Conservation (phyloP, 257 asterid genomes). For the Lycium barbarum region DNA sequence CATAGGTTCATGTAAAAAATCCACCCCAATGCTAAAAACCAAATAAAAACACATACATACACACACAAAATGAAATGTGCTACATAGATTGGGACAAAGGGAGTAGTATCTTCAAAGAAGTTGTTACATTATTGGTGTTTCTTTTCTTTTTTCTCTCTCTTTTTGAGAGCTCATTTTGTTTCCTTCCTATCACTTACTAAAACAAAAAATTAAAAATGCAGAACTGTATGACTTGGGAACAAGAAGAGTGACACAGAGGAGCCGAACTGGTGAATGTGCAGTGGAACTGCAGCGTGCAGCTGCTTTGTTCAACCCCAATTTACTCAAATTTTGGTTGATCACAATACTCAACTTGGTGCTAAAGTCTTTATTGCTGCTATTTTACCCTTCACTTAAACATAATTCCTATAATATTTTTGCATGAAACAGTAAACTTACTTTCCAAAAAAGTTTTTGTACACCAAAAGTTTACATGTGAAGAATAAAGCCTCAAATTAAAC, state of each 20-base stretch:
- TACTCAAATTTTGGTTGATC: constrained; percentile 44
- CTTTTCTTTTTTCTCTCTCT: no score
- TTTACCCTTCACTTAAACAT: not conserved
- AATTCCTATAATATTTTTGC: not conserved
- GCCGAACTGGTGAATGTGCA: constrained; percentile 69
- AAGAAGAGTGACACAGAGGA: constrained; percentile 68
- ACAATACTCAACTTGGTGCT: constrained; percentile 61
- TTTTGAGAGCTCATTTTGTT: no score
- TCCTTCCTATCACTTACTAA: not conserved
- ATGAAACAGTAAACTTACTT: not conserved
- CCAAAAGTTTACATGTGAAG: not conserved
- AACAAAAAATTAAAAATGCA: constrained; percentile 32
- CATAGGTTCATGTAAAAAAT: not conserved
- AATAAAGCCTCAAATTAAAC: not conserved
- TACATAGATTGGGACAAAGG: no score
- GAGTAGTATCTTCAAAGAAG: no score
- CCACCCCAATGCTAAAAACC: not conserved
- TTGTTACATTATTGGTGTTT: no score
- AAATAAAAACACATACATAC: not conserved
- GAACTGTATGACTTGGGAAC: constrained; percentile 74
- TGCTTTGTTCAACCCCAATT: constrained; percentile 69
- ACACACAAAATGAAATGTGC: not conserved
- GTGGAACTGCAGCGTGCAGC: constrained; percentile 69
- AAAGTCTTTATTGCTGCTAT: constrained; percentile 47
- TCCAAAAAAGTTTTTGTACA: not conserved